Evolutionary conservation across 768 basidiomycete species (phyloP), one percentile per base, ranked within the genome.

Genomic region (Dioszegia aurantiaca): DNA sequence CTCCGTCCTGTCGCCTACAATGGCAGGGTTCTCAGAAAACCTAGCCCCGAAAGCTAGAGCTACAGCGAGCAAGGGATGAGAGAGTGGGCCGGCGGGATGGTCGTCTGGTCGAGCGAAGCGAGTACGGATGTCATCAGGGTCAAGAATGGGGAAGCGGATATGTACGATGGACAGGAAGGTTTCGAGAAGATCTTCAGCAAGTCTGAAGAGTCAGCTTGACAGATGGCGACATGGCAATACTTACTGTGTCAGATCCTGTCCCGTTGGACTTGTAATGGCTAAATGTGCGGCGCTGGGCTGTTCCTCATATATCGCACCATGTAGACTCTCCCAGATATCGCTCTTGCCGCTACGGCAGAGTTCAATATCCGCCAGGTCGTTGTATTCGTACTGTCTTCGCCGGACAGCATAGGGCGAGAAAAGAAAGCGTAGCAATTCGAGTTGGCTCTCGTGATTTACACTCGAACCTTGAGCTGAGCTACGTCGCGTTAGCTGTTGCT

Each of bases 21-120:
- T 84, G 60, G 91, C 77, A 0, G 87, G 86, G 71, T 94, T 89
- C 68, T 95, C 92, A 3, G 90, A 91, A 75, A 94, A 94, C 67
- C 91, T 90, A 36, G 89, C 86, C 27, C 92, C 92, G 87, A 88
- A 93, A 0, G 90, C 89, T 52, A 95, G 79, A 9, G 92, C 86
- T 1, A 88, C 87, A 5, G 92, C 92, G 49, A 94, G 82, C 21
- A 92, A 80, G 4, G 86, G 33, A 30, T 67, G 67, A 12, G 66
- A 51, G 39, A 64, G 57, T 33, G 72, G 61, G 45, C 76, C 68
- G 39, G 63, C 67, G 28, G 77, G 71, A 66, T 67, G 68, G 10
- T 56, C 49, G 26, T 56, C 52, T 11, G 65, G 60, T 6, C 58
- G 41, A n/a, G 83, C 81, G 56, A 92, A 82, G 17, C 86, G 85